These are phyloP conservation scores for Rosa rugosa DNA, from an alignment of 306 rosid genomes.

Conservation along the genomic window DNA sequence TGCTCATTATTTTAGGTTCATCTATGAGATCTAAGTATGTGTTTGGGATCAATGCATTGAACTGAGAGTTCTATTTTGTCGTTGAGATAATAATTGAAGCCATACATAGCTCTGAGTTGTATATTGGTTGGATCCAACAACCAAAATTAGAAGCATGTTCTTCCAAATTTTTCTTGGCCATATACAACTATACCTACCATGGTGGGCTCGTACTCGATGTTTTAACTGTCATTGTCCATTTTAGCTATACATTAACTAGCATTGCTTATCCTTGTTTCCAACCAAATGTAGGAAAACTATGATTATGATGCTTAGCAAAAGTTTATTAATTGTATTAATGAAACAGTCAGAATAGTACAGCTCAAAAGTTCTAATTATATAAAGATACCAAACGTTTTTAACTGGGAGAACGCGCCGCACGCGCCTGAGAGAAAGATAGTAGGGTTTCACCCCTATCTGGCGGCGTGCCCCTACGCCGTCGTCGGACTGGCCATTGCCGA, in stretches of 20 bases:
- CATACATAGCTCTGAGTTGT: conserved; percentile 22
- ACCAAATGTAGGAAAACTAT: not conserved
- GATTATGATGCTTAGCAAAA: not conserved
- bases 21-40: not conserved
- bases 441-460: no score
- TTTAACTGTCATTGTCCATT: not conserved
- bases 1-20: not conserved
- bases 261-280: not conserved
- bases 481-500: no score
- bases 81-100: conserved; percentile 2
- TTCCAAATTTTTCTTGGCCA: not conserved
- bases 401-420: no score
- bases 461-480: no score
- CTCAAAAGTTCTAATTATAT: no score
- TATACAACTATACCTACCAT: conserved; percentile 15
- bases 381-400: no score
- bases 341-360: no score
- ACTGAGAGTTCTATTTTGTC: not conserved
- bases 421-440: no score
- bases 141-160: conserved; percentile 12
- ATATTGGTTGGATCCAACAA: conserved; percentile 20
- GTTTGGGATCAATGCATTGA: not conserved
- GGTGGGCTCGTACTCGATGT: conserved; percentile 5
- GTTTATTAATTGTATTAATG: no score
- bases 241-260: not conserved